Conservation (phyloP, 805 yeast species). For the Yueomyces sinensis region DNA sequence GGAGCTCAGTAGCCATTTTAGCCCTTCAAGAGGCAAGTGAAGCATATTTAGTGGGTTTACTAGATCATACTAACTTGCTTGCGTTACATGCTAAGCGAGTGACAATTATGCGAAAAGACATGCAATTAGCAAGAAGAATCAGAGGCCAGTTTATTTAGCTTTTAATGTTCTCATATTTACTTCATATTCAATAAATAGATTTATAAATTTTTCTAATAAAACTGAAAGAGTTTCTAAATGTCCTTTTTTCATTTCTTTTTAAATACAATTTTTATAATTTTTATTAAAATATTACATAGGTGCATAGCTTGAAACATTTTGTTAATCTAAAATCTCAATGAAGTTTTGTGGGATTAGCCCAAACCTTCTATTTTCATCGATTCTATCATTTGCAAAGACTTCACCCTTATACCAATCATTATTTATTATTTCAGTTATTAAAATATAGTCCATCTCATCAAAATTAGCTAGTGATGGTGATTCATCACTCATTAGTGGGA, state of each 20-base stretch:
- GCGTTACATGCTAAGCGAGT: conserved; percentile 74
- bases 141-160: conserved; percentile 39
- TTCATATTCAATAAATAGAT: no score
- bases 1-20: conserved; percentile 69
- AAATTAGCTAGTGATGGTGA: conserved; percentile 20
- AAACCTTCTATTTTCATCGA: conserved; percentile 7
- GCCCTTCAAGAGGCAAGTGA: conserved; percentile 77
- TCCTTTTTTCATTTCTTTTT: no score
- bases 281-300: no score
- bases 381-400: conserved; percentile 17
- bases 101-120: conserved; percentile 77
- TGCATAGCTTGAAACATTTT: neutral
- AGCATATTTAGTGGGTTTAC: conserved; percentile 56
- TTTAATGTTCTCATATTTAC: no score
- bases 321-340: conserved; percentile 4
- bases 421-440: conserved; percentile 19
- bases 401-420: conserved; percentile 24
- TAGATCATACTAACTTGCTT: conserved; percentile 66
- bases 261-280: no score
- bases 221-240: no score
- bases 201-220: no score
- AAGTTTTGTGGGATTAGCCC: conserved; percentile 21
- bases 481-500: conserved; percentile 16
- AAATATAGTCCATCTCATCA: conserved; percentile 18
- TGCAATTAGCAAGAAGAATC: conserved; percentile 66